phyloP scores from a whole-genome alignment of 257 asterid genomes.

The Cruciata laevipes region DNA sequence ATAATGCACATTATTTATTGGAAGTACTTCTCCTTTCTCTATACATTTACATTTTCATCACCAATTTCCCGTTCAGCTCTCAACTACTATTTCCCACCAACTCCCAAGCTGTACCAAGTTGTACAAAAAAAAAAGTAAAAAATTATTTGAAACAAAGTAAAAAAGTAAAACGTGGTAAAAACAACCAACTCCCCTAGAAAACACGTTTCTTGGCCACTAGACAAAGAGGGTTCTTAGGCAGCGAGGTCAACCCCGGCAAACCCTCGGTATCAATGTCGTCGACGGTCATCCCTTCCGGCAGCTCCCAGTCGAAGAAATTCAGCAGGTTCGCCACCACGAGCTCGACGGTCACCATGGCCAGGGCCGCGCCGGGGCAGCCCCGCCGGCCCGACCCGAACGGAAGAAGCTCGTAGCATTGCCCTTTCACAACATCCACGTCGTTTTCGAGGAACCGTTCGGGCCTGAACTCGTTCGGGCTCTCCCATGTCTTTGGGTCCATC shows the following conservation, averaged over 20 bases:
- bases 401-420: constrained; percentile 13
- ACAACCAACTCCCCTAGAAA: background rate
- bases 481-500: background rate
- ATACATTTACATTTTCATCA: no score
- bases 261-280: constrained; percentile 34
- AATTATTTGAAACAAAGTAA: no score
- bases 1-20: no score
- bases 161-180: no score
- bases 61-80: no score
- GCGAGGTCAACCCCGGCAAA: constrained; percentile 41
- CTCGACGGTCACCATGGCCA: constrained; percentile 43
- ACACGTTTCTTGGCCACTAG: constrained; percentile 29
- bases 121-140: no score
- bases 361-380: constrained; percentile 41
- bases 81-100: no score
- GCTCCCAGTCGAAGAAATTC: constrained; percentile 19
- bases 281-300: constrained; percentile 11
- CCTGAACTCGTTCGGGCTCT: background rate
- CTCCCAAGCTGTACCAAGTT: no score
- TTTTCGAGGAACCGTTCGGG: constrained; percentile 1
- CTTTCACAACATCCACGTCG: background rate
- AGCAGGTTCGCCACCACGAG: constrained; percentile 42
- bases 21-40: no score
- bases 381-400: constrained; percentile 46
- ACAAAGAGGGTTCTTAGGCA: constrained; percentile 39